A percentile compares a stretch with the other conserved stretches of the same genome.
Conservation (phyloP, 805 yeast genomes). For the Barnettozyma populi region DNA sequence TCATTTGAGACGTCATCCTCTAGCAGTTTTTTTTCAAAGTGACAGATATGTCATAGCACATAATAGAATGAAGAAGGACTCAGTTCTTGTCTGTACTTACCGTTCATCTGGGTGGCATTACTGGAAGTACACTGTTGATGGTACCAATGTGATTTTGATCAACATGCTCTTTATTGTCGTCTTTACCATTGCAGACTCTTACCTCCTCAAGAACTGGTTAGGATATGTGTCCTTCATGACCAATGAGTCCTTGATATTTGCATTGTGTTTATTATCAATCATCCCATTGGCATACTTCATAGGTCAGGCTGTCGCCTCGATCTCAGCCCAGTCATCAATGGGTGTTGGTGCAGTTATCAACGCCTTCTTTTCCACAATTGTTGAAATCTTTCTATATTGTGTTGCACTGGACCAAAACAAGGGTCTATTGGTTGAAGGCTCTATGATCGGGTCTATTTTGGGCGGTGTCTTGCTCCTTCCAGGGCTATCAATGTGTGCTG, state of each 20-base stretch:
- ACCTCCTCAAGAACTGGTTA: conserved; percentile 46
- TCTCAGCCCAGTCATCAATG: conserved; percentile 97
- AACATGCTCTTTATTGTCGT: conserved; percentile 75
- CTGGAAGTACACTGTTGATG: conserved; percentile 93
- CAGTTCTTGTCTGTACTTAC: conserved; percentile 81
- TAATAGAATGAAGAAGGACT: conserved; percentile 26
- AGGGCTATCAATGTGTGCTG: conserved; percentile 96
- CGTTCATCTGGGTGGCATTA: conserved; percentile 90
- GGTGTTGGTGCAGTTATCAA: conserved; percentile 98
- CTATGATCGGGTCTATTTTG: conserved; percentile 86
- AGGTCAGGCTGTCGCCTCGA: conserved; percentile 99
- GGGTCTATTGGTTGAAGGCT: conserved; percentile 90
- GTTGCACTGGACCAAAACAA: conserved; percentile 84
- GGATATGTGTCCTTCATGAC: conserved; percentile 33
- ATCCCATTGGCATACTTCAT: conserved; percentile 94
- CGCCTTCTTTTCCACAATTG: conserved; percentile 94
- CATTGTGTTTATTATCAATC: conserved; percentile 74
- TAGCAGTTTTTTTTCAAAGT: conserved; percentile 72
- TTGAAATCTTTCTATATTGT: conserved; percentile 86
- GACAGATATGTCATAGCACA: conserved; percentile 33
- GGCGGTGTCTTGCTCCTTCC: conserved; percentile 92
- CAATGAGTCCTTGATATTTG: conserved; percentile 61
- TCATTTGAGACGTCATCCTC: conserved; percentile 85
- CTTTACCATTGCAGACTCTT: conserved; percentile 78
- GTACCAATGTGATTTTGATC: conserved; percentile 89